phyloP scores from a whole-genome alignment of 208 protist species.

The Crithidia acanthocephali region DNA sequence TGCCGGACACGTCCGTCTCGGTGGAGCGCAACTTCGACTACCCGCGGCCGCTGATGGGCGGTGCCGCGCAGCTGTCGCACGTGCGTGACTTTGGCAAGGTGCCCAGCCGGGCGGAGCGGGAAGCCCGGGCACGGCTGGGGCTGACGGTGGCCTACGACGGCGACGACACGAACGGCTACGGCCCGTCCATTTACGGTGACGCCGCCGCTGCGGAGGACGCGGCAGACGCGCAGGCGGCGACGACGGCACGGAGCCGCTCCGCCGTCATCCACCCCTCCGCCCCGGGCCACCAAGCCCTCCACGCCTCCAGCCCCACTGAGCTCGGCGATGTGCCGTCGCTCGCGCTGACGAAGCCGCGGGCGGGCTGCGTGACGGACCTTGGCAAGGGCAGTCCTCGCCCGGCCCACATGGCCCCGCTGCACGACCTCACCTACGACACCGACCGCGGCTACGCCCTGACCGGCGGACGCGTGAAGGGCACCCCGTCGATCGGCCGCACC shows the following conservation, averaged over 20 bases:
- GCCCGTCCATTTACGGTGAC: background rate
- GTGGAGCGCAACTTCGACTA: constrained; percentile 70
- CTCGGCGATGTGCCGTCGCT: constrained; percentile 71
- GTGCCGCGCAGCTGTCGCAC: constrained; percentile 31
- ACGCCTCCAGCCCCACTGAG: constrained; percentile 52
- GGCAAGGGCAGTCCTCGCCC: constrained; percentile 41
- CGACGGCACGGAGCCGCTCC: constrained; percentile 36
- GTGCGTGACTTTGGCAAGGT: constrained; percentile 58
- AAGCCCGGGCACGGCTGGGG: constrained; percentile 21
- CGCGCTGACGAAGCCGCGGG: constrained; percentile 50
- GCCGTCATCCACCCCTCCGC: constrained; percentile 63
- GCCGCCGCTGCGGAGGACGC: background rate
- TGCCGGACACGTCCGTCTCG: constrained; percentile 49
- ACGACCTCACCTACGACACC: constrained; percentile 72
- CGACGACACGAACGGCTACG: constrained; percentile 1
- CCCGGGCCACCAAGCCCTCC: constrained; percentile 65
- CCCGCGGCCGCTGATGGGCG: constrained; percentile 47
- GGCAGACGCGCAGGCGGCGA: constrained; percentile 31
- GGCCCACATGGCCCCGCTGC: constrained; percentile 36
- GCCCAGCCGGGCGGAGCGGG: constrained; percentile 47
- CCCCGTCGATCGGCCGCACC: constrained; percentile 65
- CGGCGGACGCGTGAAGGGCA: constrained; percentile 53
- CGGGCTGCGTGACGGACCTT: constrained; percentile 44
- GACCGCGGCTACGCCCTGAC: constrained; percentile 45
- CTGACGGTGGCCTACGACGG: constrained; percentile 22